Conservation (phyloP, 345 rosid genomes). For the Chamaenerion angustifolium region DNA sequence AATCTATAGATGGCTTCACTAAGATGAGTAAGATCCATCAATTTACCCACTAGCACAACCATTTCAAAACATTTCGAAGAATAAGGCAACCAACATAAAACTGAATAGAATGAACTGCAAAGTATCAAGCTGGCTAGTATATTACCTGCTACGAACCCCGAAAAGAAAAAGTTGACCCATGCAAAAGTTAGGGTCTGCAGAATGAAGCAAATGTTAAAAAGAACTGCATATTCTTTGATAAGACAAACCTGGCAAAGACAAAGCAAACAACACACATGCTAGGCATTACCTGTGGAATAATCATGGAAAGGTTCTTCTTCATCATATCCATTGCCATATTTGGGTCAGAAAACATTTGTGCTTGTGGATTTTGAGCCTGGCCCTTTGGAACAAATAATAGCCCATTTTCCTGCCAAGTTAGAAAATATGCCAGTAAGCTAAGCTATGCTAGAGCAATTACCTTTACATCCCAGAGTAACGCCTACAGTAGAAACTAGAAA, state of each 20-base stretch:
- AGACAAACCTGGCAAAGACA: constrained; percentile 1
- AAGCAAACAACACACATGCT: neutral
- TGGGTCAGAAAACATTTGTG: constrained; percentile 98
- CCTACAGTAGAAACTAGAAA: too few species aligned
- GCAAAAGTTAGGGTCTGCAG: constrained; percentile 92
- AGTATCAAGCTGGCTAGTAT: neutral
- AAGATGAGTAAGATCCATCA: too few species aligned
- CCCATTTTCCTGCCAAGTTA: constrained; percentile 66
- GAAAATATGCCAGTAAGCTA: constrained; percentile 1
- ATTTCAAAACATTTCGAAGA: too few species aligned
- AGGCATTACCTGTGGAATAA: constrained; percentile 92
- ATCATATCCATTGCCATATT: constrained; percentile 99
- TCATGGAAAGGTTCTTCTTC: constrained; percentile 99
- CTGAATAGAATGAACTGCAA: neutral
- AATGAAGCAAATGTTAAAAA: constrained; percentile 10
- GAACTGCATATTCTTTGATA: constrained; percentile 9
- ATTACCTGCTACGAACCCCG: constrained; percentile 98
- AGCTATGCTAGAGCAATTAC: neutral
- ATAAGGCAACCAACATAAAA: too few species aligned
- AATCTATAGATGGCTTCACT: too few species aligned
- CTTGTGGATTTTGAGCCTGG: constrained; percentile 72
- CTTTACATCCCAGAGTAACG: too few species aligned
- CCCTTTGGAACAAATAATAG: constrained; percentile 77
- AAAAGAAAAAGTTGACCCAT: constrained; percentile 99
- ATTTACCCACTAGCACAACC: too few species aligned